Conservation (phyloP, 257 asterid species). For the Cinchona pubescens region DNA sequence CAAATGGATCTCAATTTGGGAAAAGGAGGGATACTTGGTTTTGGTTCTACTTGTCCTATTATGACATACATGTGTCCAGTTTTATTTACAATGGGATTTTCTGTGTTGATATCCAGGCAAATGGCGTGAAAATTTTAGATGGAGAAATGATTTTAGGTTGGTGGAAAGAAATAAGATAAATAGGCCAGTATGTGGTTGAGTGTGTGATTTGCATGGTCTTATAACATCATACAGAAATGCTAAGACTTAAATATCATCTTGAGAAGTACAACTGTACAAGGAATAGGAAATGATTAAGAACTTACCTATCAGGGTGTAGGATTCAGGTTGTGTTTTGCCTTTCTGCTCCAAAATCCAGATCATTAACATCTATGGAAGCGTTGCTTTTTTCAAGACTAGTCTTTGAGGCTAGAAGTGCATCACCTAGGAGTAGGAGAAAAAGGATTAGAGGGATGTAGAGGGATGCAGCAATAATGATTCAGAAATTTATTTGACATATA, state of each 20-base stretch:
- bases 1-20: not conserved
- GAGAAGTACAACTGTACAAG: not conserved
- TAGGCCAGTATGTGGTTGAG: not conserved
- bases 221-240: not conserved
- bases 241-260: not conserved
- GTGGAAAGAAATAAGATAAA: too few relatives aligned
- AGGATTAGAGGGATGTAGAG: not conserved
- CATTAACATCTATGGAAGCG: not conserved
- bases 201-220: not conserved
- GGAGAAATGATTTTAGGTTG: not conserved
- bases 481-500: not conserved
- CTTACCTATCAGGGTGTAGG: not conserved
- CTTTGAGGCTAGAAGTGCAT: too few relatives aligned
- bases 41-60: not conserved
- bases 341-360: too few relatives aligned
- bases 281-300: not conserved
- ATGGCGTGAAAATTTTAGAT: too few relatives aligned
- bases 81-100: too few relatives aligned
- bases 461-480: not conserved
- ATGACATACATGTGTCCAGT: not conserved
- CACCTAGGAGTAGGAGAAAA: not conserved
- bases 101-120: too few relatives aligned
- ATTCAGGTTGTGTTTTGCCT: not conserved
- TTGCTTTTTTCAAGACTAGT: not conserved
- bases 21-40: not conserved